Evolutionary conservation across 495 filamentous ascomycete genomes (phyloP).

Genomic region (Halenospora varia): DNA sequence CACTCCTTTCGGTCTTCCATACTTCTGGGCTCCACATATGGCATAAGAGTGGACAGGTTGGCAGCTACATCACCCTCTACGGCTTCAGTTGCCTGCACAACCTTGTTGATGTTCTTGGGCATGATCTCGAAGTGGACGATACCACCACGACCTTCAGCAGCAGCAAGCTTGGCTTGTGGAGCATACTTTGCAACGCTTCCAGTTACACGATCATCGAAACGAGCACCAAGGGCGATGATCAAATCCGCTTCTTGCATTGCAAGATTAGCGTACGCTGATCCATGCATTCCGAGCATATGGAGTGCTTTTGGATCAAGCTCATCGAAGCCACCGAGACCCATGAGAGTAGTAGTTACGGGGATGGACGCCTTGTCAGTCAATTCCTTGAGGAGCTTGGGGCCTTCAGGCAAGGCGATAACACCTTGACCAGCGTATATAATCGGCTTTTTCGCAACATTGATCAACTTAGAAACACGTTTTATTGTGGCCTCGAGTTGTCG

Average conservation of each 20-base stretch:
- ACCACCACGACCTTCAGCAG: slow-evolving; percentile 65
- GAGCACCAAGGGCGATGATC: slow-evolving; percentile 70
- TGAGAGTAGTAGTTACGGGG: slow-evolving; percentile 75
- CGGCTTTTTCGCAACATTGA: slow-evolving; percentile 73
- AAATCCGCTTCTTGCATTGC: slow-evolving; percentile 75
- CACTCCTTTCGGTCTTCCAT: slow-evolving; percentile 70
- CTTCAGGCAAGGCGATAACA: slow-evolving; percentile 58
- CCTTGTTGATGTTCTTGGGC: slow-evolving; percentile 88
- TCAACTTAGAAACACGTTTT: slow-evolving; percentile 57
- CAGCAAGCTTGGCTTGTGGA: slow-evolving; percentile 62
- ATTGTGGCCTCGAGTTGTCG: slow-evolving; percentile 58
- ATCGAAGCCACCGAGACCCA: slow-evolving; percentile 73
- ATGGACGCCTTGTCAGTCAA: slow-evolving; percentile 71
- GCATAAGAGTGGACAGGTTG: slow-evolving; percentile 72
- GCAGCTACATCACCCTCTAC: slow-evolving; percentile 68
- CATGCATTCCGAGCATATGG: slow-evolving; percentile 84
- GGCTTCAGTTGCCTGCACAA: slow-evolving; percentile 76
- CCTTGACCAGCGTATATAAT: slow-evolving; percentile 75
- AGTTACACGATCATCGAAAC: slow-evolving; percentile 79
- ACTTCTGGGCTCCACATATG: slow-evolving; percentile 46
- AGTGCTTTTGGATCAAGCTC: slow-evolving; percentile 72
- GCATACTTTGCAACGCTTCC: slow-evolving; percentile 61
- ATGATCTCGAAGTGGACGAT: slow-evolving; percentile 81
- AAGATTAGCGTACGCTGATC: slow-evolving; percentile 74
- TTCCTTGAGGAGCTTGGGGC: slow-evolving; percentile 60